Evolutionary conservation across 495 filamentous ascomycete species (phyloP).

Genomic region (Xylaria bambusicola): DNA sequence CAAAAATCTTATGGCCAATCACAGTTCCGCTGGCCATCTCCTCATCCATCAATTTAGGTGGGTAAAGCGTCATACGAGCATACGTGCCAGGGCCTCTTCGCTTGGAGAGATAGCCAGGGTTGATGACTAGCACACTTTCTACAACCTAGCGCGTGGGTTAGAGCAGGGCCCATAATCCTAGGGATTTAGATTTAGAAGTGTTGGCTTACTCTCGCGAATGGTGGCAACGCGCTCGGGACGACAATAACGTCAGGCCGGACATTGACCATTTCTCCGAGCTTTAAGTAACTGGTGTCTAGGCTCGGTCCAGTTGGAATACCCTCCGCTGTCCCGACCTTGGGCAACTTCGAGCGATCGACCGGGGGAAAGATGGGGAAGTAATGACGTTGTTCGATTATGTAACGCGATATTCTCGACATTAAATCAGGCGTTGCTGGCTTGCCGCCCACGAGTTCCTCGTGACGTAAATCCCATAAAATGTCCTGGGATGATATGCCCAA

Average conservation of each 20-base stretch:
- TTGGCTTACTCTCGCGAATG: slow-evolving; percentile 78
- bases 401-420: slow-evolving; percentile 66
- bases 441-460: slow-evolving; percentile 67
- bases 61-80: slow-evolving; percentile 72
- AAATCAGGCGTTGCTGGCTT: slow-evolving; percentile 58
- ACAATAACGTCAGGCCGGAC: slow-evolving; percentile 84
- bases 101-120: slow-evolving; percentile 86
- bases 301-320: slow-evolving; percentile 66
- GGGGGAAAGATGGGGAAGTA: slow-evolving; percentile 90
- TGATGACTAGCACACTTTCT: slow-evolving; percentile 81
- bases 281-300: slow-evolving; percentile 82
- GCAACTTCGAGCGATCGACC: slow-evolving; percentile 62
- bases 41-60: slow-evolving; percentile 57
- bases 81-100: slow-evolving; percentile 77
- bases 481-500: slow-evolving; percentile 83
- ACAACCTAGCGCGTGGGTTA: slow-evolving; percentile 60
- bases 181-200: too few relatives aligned
- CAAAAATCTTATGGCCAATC: slow-evolving; percentile 72
- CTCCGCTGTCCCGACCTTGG: slow-evolving; percentile 59
- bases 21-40: slow-evolving; percentile 58
- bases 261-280: slow-evolving; percentile 86
- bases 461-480: slow-evolving; percentile 73
- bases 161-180: slow-evolving; percentile 19
- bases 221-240: slow-evolving; percentile 76
- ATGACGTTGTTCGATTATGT: slow-evolving; percentile 84